Evolutionary conservation across 1,139 yeast species (phyloP).

Genomic region (Martiniozyma asiatica): DNA sequence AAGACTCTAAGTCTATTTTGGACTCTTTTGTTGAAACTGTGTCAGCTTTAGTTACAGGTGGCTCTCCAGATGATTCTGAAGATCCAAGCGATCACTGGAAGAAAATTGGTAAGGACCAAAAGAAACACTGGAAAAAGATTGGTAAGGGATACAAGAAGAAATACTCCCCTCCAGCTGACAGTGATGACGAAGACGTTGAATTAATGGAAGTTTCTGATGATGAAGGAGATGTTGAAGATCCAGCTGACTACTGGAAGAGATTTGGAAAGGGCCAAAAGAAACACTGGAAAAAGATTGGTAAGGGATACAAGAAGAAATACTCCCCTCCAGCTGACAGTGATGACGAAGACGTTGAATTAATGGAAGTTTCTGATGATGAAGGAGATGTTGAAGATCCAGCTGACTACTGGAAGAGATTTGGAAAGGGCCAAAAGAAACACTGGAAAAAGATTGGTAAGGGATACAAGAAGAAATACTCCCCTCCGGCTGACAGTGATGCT

Average conservation of each 20-base stretch:
- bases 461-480: conserved; percentile 17
- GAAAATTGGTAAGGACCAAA: conserved; percentile 13
- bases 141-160: conserved; percentile 17
- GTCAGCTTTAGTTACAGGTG: too few relatives aligned
- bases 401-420: conserved; percentile 7
- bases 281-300: conserved; percentile 14
- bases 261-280: conserved; percentile 12
- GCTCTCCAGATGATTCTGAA: background rate
- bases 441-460: conserved; percentile 14
- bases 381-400: conserved; percentile 5
- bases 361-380: conserved; percentile 2
- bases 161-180: conserved; percentile 11
- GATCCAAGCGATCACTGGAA: conserved; percentile 10
- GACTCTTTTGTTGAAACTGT: too few relatives aligned
- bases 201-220: conserved; percentile 4
- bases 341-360: conserved; percentile 3
- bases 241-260: conserved; percentile 12
- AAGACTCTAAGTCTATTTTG: too few relatives aligned
- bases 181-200: conserved; percentile 8
- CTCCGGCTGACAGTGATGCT: conserved; percentile 9
- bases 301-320: conserved; percentile 17
- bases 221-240: conserved; percentile 6
- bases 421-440: conserved; percentile 13
- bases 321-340: conserved; percentile 9
- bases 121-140: conserved; percentile 13